phyloP scores from a whole-genome alignment of 352 stramenopile species.

The Phytophthora litchii region DNA sequence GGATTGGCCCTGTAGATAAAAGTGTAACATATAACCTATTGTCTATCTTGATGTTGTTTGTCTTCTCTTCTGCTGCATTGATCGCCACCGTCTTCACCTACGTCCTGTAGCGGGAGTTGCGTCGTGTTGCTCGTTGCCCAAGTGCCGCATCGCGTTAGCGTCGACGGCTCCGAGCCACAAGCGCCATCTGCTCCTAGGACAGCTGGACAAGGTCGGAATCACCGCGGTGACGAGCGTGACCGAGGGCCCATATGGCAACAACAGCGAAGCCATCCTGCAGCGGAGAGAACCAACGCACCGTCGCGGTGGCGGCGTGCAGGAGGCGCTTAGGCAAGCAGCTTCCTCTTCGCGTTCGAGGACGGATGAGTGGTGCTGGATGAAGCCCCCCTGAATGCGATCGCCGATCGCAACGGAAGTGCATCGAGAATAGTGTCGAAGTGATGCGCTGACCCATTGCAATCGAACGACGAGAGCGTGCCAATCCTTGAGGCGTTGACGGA shows the following conservation, averaged over 20 bases:
- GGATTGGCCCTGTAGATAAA: constrained; percentile 36
- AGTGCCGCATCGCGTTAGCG: constrained; percentile 33
- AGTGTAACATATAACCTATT: constrained; percentile 74
- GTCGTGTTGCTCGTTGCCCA: constrained; percentile 1
- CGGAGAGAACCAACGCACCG: constrained; percentile 19
- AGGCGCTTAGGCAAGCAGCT: background rate
- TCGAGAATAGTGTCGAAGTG: constrained; percentile 24
- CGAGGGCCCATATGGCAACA: constrained; percentile 32
- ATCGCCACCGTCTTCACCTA: background rate
- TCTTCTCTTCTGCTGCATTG: constrained; percentile 2
- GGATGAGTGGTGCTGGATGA: constrained; percentile 6
- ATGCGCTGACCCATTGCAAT: constrained; percentile 29
- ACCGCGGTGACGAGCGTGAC: constrained; percentile 21
- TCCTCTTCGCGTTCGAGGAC: background rate
- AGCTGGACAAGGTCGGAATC: constrained; percentile 44
- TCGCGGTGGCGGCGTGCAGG: background rate
- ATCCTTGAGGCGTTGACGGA: constrained; percentile 17
- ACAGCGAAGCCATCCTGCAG: constrained; percentile 15
- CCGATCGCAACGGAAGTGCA: constrained; percentile 3
- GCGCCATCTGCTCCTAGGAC: constrained; percentile 29
- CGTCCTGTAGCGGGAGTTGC: background rate
- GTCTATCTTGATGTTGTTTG: constrained; percentile 15
- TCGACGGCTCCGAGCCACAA: constrained; percentile 21
- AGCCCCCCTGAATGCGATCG: constrained; percentile 11
- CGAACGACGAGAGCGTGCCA: constrained; percentile 14